Conservation (phyloP, 2,329 filamentous ascomycete species). For the Bisporella sp. region DNA sequence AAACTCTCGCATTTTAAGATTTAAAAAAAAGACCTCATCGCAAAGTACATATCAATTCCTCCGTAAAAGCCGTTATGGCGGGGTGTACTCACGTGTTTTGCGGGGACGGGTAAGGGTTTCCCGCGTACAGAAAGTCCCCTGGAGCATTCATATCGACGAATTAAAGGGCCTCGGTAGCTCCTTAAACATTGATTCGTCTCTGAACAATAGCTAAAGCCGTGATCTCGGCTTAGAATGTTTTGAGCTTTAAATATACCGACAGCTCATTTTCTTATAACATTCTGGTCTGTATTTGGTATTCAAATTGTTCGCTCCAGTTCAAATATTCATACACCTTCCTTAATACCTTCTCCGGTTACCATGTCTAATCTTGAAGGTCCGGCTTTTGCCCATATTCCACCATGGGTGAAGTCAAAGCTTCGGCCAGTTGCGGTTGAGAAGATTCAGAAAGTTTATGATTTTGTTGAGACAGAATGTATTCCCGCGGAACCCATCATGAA, state of each 20-base stretch:
- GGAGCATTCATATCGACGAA: no score
- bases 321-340: no score
- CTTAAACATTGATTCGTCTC: no score
- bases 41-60: no score
- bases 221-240: constrained; percentile 3
- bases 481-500: constrained; percentile 36
- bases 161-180: no score
- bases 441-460: constrained; percentile 35
- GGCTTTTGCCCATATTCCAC: constrained; percentile 32
- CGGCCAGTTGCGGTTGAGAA: constrained; percentile 32
- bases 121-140: no score
- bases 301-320: no score
- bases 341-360: neutral
- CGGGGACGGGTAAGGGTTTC: no score
- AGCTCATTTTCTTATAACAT: neutral
- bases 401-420: constrained; percentile 32
- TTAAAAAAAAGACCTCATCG: no score
- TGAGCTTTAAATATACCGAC: neutral
- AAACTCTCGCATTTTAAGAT: no score
- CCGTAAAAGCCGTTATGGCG: no score
- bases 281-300: neutral
- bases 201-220: neutral
- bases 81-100: no score
- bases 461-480: constrained; percentile 37
- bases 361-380: constrained; percentile 19